Percentiles rank a stretch among this genome's conserved stretches.
These are phyloP conservation scores for Protomyces inouyei DNA, from an alignment of 1,139 yeast genomes.

Conservation along the genomic window DNA sequence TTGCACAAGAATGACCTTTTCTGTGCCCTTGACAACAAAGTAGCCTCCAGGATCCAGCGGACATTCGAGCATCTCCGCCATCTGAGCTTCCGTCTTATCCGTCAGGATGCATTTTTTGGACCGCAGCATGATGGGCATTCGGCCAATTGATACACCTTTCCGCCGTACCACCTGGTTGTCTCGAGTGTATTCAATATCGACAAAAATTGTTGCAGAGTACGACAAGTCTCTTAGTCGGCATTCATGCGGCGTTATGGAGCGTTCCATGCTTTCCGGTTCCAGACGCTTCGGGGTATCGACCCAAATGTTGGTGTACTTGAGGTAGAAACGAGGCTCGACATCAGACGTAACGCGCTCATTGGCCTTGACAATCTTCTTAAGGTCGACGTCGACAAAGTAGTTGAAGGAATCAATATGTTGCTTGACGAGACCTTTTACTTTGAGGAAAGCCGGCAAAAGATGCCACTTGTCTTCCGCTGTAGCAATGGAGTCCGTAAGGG, in stretches of 20 bases:
- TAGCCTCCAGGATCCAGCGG: constrained; percentile 99
- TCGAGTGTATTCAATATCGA: constrained; percentile 93
- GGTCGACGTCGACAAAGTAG: constrained; percentile 87
- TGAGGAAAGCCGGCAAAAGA: constrained; percentile 85
- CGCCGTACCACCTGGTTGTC: constrained; percentile 89
- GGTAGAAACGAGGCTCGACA: constrained; percentile 93
- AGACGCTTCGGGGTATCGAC: constrained; percentile 57
- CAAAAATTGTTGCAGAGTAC: constrained; percentile 92
- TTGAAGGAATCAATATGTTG: constrained; percentile 97
- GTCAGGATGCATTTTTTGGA: constrained; percentile 83
- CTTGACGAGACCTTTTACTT: constrained; percentile 92
- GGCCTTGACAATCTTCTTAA: constrained; percentile 86
- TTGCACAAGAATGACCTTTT: constrained; percentile 91
- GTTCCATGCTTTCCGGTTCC: constrained; percentile 46
- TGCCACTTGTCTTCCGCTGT: constrained; percentile 94
- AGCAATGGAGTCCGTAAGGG: constrained; percentile 75
- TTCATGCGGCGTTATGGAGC: constrained; percentile 79
- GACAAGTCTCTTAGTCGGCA: constrained; percentile 93
- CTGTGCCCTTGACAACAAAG: constrained; percentile 95
- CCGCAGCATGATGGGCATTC: constrained; percentile 97
- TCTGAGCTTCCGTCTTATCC: constrained; percentile 69
- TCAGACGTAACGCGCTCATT: constrained; percentile 85
- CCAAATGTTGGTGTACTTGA: constrained; percentile 85
- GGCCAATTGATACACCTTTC: constrained; percentile 85
- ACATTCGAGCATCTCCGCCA: constrained; percentile 90